phyloP scores from a whole-genome alignment of 257 asterid genomes.

The Plectranthus barbatus region DNA sequence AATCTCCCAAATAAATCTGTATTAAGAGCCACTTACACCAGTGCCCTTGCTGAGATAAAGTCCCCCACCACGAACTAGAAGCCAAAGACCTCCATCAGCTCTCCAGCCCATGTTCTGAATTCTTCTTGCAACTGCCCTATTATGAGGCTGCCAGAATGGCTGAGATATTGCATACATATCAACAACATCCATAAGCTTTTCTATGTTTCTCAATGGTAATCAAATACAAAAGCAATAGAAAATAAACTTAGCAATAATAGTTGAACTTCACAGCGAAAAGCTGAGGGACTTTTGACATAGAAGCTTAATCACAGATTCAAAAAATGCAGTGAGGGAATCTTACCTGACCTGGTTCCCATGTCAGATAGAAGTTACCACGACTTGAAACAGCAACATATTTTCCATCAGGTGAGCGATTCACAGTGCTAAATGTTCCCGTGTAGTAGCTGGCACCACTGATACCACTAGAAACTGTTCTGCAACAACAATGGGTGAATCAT shows the following conservation, averaged over 20 bases:
- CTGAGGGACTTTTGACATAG: neutral
- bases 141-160: slow-evolving; percentile 98
- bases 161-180: slow-evolving; percentile 24
- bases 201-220: slow-evolving; percentile 5
- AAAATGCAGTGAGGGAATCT: slow-evolving; percentile 13
- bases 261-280: neutral
- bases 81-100: slow-evolving; percentile 99
- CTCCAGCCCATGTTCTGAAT: slow-evolving; percentile 99
- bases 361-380: slow-evolving; percentile 96
- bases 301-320: neutral
- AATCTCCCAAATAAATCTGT: no score
- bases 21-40: slow-evolving; percentile 52
- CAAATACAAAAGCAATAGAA: neutral
- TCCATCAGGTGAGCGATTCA: slow-evolving; percentile 95
- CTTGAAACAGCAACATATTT: slow-evolving; percentile 96
- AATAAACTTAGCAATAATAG: neutral
- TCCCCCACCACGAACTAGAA: slow-evolving; percentile 96
- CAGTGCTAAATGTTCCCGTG: slow-evolving; percentile 87
- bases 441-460: slow-evolving; percentile 99
- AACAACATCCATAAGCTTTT: slow-evolving; percentile 2
- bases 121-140: slow-evolving; percentile 89
- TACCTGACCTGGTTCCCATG: slow-evolving; percentile 99
- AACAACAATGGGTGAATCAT: slow-evolving; percentile 26
- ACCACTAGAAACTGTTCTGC: slow-evolving; percentile 99
- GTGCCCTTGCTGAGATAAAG: slow-evolving; percentile 92